Evolutionary conservation across 2,329 filamentous ascomycete species (phyloP), one percentile per base, ranked within the genome.

Genomic region (Ceratocystis papillata): DNA sequence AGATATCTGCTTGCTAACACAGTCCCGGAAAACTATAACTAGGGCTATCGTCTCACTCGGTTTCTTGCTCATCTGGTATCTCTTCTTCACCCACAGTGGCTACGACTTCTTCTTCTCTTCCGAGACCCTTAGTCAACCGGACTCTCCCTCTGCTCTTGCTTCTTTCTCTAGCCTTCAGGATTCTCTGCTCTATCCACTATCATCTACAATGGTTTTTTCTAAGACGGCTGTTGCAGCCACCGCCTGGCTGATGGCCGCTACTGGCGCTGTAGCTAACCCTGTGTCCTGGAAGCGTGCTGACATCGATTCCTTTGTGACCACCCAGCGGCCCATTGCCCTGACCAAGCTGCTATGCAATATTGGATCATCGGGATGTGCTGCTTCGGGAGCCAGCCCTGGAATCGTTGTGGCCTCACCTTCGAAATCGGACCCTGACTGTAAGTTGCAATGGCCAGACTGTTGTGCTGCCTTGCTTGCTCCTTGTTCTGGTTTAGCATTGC

Each of bases 371-470:
- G 83, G 83, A 30, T 80, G 80, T 69, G 74, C 80, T 69, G 77
- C 78, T 17, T 67, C 73, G 8, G 80, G 79, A 1, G 81, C 79
- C 3, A 73, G 71, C 44, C 72, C 79, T 1, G 83, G 83, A 2
- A 72, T 81, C 44, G 81, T 86, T 17, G 75, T 86, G 71, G 84
- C 84, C 17, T 81, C 79, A 53, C 84, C 84, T 3, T 81, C 79
- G 68, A 81, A 75, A 45, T 69, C 70, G 17, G 75, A 81, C 63
- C 84, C 83, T 4, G 77, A 84, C 70, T 86, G 83, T 85, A 74
- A 76, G 80, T 73, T 48, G 50, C 37, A 17, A 41, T 44, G 20
- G 1, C 2, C 17, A 44, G 25, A 41, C 22, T 63, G 25, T 8
- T 44, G 41, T 33, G n/a, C 46, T 46, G 20, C 20, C 44, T 28